Evolutionary conservation across 2,329 filamentous ascomycete species (phyloP), one percentile per base, ranked within the genome.

Genomic region (Colletotrichum kahawae): DNA sequence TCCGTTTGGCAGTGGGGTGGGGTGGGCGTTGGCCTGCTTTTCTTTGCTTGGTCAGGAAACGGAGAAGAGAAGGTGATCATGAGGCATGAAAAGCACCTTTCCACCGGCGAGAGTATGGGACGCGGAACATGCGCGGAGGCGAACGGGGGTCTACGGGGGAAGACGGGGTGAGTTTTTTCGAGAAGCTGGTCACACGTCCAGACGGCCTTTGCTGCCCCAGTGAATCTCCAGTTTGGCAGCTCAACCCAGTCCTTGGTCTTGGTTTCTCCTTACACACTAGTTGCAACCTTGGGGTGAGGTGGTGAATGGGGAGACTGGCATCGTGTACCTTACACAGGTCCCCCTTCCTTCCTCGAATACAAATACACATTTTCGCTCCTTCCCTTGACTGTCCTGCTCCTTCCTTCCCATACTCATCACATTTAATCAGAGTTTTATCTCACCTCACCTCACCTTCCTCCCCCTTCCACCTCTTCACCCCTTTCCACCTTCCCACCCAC

Each of bases 91-190:
- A 71, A 67, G 43, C 67, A 71, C 38, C 67, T 71, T 66, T 43
- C 70, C 67, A 70, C 60, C 71, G 16, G 71, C 43, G 51, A 21
- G 29, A 14, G 57, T 67, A 68, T 71, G 71, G 71, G 27, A 38
- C 64, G 69, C 72, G 71, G 27, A 38, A 70, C 68, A 24, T 36
- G 34, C 64, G 69, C 72, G 69, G 72, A 75, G 72, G 72, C 69
- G 69, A 67, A 72, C 72, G 69, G 69, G 72, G 72, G 65, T 33
- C 18, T 75, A 75, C 69, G 69, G 73, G 73, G 69, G 34, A 51
- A 64, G 67, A 51, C 54, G 54, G 38, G 70, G 70, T 67, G 70
- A 59, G 54, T 21, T 36, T 51, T 51, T 65, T 56, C 34, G 27
- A 71, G 56, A 54, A 74, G 69, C 56, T 71, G 63, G 59, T 64